Conservation (phyloP, 2,329 filamentous ascomycete species). For the Arthrocladium fulminans region DNA sequence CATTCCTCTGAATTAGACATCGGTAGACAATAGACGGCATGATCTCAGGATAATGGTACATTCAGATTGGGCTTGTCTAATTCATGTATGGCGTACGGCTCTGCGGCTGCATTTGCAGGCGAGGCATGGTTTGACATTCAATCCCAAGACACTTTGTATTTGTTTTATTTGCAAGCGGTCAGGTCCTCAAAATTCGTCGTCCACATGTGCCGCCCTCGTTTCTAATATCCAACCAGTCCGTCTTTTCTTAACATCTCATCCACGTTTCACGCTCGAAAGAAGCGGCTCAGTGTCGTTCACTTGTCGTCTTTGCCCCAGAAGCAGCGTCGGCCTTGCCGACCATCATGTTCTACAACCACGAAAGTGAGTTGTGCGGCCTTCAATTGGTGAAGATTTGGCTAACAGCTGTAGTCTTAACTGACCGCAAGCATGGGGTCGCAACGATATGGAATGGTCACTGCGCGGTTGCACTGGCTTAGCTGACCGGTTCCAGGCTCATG, state of each 20-base stretch:
- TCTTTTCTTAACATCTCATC: too few relatives aligned
- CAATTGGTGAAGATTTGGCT: background rate
- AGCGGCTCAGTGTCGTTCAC: background rate
- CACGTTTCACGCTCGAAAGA: background rate
- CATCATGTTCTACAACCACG: slow-evolving; percentile 88
- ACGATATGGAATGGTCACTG: slow-evolving; percentile 69
- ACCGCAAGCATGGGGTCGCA: slow-evolving; percentile 78
- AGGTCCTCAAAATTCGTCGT: too few relatives aligned
- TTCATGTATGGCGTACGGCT: background rate
- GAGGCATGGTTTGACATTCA: background rate
- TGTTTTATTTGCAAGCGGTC: too few relatives aligned
- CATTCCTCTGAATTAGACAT: slow-evolving; percentile 51
- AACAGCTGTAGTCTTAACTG: slow-evolving; percentile 58
- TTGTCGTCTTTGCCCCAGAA: slow-evolving; percentile 10
- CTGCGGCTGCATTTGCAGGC: background rate
- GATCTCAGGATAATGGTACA: slow-evolving; percentile 1
- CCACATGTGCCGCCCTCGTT: too few relatives aligned
- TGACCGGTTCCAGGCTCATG: slow-evolving; percentile 59
- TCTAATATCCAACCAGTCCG: too few relatives aligned
- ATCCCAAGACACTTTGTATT: background rate
- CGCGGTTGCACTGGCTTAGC: background rate
- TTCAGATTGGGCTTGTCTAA: background rate
- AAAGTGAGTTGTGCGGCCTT: slow-evolving; percentile 50
- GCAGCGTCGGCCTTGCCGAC: slow-evolving; percentile 9
- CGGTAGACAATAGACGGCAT: background rate